Evolutionary conservation across 2,329 filamentous ascomycete species (phyloP).

Genomic region (Pleomassaria siparia): DNA sequence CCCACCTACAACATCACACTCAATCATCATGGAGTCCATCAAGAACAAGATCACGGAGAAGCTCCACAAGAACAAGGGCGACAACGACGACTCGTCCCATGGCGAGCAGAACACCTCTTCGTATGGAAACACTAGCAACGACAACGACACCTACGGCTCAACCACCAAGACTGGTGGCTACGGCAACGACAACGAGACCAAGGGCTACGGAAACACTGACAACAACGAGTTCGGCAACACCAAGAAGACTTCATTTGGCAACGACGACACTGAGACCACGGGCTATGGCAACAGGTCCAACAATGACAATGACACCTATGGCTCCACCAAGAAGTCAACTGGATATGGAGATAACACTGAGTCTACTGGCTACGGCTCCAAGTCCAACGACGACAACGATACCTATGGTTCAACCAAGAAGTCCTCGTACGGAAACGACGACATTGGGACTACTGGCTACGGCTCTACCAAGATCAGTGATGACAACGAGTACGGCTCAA

Average conservation of each 20-base stretch:
- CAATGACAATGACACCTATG: constrained; percentile 4
- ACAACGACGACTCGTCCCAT: neutral
- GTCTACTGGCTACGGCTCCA: constrained; percentile 8
- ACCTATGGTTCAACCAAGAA: constrained; percentile 12
- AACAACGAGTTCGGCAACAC: constrained; percentile 7
- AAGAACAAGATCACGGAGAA: neutral
- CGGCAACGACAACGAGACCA: constrained; percentile 2
- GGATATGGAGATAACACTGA: neutral
- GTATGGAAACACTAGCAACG: constrained; percentile 7
- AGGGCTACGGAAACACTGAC: constrained; percentile 1
- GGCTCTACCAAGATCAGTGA: constrained; percentile 2
- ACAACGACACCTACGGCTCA: neutral
- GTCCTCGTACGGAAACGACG: constrained; percentile 2
- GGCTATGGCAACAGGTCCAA: constrained; percentile 5
- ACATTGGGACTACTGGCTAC: neutral
- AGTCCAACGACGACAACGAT: constrained; percentile 6
- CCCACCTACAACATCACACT: neutral
- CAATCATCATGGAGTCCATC: neutral
- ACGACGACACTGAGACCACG: neutral
- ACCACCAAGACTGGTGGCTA: constrained; percentile 8
- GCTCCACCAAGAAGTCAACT: constrained; percentile 3
- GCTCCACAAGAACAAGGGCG: neutral
- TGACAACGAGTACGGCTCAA: constrained; percentile 5
- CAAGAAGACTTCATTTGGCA: constrained; percentile 4
- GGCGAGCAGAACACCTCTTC: neutral